These are phyloP conservation scores for sorghum (Sorghum bicolor) DNA, from an alignment of 176 grass and related monocot species.

Conservation along the genomic window DNA sequence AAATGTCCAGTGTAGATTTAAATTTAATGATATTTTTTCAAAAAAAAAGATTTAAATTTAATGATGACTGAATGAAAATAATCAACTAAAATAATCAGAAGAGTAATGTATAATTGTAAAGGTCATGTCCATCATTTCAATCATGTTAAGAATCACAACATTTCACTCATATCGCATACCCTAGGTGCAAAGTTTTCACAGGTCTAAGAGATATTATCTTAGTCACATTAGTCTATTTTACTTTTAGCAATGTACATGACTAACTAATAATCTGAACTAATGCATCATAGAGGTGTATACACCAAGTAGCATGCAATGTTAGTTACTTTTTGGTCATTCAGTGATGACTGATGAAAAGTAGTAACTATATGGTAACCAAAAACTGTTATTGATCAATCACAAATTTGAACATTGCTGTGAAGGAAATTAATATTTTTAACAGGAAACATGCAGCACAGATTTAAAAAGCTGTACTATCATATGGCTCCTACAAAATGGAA, in stretches of 20 bases:
- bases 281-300: background rate
- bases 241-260: background rate
- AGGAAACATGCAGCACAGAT: background rate
- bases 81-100: background rate
- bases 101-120: background rate
- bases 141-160: background rate
- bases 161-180: background rate
- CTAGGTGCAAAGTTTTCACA: background rate
- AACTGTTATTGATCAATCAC: background rate
- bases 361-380: background rate
- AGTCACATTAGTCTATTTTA: background rate
- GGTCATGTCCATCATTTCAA: conserved; percentile 3
- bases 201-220: background rate
- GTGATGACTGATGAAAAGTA: background rate
- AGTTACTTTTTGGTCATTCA: background rate
- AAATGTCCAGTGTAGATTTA: background rate
- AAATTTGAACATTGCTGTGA: background rate
- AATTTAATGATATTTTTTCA: background rate
- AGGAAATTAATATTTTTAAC: background rate
- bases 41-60: background rate
- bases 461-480: conserved; percentile 2
- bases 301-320: background rate
- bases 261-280: background rate
- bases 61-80: background rate
- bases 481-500: background rate